Conservation (phyloP, 2,329 filamentous ascomycete species). For the Botryosphaeria dothidea region DNA sequence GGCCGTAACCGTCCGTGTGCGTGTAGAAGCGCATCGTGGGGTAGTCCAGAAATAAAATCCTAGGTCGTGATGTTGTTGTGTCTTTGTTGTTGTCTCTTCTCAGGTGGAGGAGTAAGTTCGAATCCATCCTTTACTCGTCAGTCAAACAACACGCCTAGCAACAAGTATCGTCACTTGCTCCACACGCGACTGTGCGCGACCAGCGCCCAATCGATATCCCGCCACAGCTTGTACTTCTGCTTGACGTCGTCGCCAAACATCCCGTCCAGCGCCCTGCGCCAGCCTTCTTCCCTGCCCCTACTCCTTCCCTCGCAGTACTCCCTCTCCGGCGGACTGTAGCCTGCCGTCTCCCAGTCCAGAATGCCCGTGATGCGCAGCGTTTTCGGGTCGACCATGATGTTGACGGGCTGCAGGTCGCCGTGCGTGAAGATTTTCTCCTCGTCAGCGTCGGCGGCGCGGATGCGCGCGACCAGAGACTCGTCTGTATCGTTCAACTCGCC, state of each 20-base stretch:
- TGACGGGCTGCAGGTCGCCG: conserved; percentile 22
- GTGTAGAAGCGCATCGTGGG: no score
- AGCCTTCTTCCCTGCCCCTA: conserved; percentile 9
- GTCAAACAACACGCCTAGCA: neutral
- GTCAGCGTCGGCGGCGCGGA: neutral
- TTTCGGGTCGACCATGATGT: conserved; percentile 23
- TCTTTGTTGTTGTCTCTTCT: no score
- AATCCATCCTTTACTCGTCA: neutral
- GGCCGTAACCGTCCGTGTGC: no score
- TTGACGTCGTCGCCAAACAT: conserved; percentile 1
- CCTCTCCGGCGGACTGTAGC: conserved; percentile 25
- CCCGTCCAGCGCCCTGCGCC: conserved; percentile 2
- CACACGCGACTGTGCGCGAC: conserved; percentile 17
- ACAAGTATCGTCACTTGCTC: conserved; percentile 9
- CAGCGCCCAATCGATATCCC: conserved; percentile 18
- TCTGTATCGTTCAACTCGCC: conserved; percentile 18
- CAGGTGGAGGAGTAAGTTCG: no score
- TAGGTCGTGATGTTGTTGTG: no score
- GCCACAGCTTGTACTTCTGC: conserved; percentile 16
- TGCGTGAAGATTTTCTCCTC: conserved; percentile 23
- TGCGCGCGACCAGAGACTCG: conserved; percentile 19
- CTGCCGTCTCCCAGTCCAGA: conserved; percentile 25
- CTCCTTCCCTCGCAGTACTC: conserved; percentile 26
- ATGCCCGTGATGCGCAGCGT: conserved; percentile 21
- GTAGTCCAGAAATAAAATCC: no score